phyloP scores from a whole-genome alignment of 202 grass and related monocot species.

The Musa balbisiana region DNA sequence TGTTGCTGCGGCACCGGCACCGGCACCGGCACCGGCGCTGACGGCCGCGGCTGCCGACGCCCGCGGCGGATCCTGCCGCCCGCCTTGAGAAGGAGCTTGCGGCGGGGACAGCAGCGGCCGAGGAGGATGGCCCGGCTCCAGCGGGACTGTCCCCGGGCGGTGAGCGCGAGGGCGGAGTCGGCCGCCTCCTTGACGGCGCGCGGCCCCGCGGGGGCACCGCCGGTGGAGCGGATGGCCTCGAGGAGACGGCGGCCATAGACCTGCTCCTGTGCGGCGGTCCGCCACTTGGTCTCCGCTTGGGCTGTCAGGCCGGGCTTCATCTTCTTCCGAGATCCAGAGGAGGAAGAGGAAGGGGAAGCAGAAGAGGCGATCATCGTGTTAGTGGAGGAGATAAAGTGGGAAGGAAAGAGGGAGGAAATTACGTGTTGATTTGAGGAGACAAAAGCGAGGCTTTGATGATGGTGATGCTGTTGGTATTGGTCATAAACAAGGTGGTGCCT shows the following conservation, averaged over 20 bases:
- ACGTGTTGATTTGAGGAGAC: not conserved
- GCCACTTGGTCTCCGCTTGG: constrained; percentile 58
- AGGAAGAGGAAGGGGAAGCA: constrained; percentile 1
- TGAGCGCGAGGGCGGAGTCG: constrained; percentile 86
- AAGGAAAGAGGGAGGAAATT: not conserved
- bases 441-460: not conserved
- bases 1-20: not conserved
- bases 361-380: not conserved
- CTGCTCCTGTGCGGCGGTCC: constrained; percentile 56
- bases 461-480: not conserved
- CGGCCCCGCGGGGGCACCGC: constrained; percentile 11
- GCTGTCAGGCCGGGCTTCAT: not conserved
- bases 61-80: constrained; percentile 54
- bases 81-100: constrained; percentile 64
- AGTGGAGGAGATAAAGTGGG: constrained; percentile 14
- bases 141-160: constrained; percentile 67
- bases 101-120: constrained; percentile 33
- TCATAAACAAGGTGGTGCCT: not conserved
- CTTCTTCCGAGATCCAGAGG: constrained; percentile 6
- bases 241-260: constrained; percentile 76
- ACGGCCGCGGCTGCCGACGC: constrained; percentile 15
- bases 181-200: constrained; percentile 69
- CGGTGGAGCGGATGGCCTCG: constrained; percentile 55
- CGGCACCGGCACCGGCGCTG: not conserved
- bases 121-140: constrained; percentile 96